Percentiles rank a stretch among this genome's conserved stretches.
These are phyloP conservation scores for Lotus japonicus DNA, from an alignment of 306 rosid genomes.

Conservation along the genomic window DNA sequence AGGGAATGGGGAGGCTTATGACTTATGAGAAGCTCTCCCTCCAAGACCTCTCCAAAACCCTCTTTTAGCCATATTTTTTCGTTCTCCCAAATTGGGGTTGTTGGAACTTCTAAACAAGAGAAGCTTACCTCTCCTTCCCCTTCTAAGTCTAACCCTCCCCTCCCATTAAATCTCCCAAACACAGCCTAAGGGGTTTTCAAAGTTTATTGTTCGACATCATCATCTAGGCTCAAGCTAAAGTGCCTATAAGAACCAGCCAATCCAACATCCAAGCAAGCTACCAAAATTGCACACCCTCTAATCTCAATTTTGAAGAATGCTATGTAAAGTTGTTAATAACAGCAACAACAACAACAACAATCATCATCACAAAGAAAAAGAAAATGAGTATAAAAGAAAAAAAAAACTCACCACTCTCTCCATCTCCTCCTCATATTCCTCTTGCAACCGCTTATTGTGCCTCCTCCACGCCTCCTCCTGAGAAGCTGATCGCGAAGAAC, in stretches of 20 bases:
- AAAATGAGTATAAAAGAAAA: neutral
- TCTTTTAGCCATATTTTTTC: too few species aligned
- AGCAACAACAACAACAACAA: too few species aligned
- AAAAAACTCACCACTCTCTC: conserved; percentile 79
- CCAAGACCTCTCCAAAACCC: too few species aligned
- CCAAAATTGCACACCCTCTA: neutral
- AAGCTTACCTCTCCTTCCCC: too few species aligned
- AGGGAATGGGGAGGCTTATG: too few species aligned
- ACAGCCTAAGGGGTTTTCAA: neutral
- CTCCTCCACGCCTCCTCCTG: conserved; percentile 92
- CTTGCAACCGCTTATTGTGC: conserved; percentile 77
- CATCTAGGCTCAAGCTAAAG: neutral
- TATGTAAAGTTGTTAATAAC: neutral
- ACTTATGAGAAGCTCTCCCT: too few species aligned
- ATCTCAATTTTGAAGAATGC: conserved; percentile 2
- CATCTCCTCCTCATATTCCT: conserved; percentile 96
- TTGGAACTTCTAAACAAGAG: too few species aligned
- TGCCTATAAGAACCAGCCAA: conserved; percentile 1
- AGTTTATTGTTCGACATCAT: neutral
- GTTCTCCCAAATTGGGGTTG: too few species aligned
- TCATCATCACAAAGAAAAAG: neutral
- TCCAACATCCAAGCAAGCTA: neutral
- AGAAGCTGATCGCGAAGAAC: conserved; percentile 57
- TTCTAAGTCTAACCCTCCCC: too few species aligned
- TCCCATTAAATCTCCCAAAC: too few species aligned